Percentiles rank a stretch among this genome's conserved stretches.
Evolutionary conservation across 1,139 yeast species (phyloP).

Genomic region (Wickerhamiella infanticola): DNA sequence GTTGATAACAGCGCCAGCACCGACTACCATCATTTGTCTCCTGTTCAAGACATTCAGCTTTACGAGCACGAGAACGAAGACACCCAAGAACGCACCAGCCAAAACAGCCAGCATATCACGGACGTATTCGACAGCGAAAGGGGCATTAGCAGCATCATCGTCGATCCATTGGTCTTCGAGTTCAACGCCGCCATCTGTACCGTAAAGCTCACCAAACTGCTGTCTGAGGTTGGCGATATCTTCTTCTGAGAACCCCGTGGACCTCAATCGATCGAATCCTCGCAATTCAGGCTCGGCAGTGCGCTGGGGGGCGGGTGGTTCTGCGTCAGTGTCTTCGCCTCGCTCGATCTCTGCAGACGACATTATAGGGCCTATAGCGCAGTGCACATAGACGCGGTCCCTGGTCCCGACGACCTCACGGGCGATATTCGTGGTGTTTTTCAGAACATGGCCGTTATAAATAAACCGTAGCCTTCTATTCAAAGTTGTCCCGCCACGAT

Average conservation of each 20-base stretch:
- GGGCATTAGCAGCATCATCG: constrained; percentile 45
- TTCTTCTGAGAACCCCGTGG: constrained; percentile 67
- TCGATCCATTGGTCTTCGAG: constrained; percentile 88
- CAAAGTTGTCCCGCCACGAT: constrained; percentile 21
- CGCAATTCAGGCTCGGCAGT: constrained; percentile 56
- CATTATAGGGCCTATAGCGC: constrained; percentile 63
- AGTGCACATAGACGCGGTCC: constrained; percentile 45
- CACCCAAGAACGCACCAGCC: constrained; percentile 26
- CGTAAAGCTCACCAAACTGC: constrained; percentile 60
- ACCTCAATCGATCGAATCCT: constrained; percentile 71
- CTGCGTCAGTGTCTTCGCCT: constrained; percentile 43
- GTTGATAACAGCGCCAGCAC: constrained; percentile 23
- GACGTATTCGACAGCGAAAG: not conserved
- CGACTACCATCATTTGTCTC: constrained; percentile 21
- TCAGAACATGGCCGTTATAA: constrained; percentile 56
- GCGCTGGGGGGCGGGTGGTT: constrained; percentile 26
- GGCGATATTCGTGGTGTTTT: constrained; percentile 41
- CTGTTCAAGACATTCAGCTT: constrained; percentile 19
- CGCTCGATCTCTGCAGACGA: constrained; percentile 41
- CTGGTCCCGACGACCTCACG: constrained; percentile 23
- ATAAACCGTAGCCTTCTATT: constrained; percentile 52
- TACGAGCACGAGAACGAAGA: constrained; percentile 20
- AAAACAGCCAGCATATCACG: constrained; percentile 22
- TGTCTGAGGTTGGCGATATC: constrained; percentile 58
- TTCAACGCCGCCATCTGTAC: constrained; percentile 24